Percentiles rank a stretch among this genome's conserved stretches.
Conservation (phyloP, 108 stramenopile genomes). For the Nannochloropsis salina region DNA sequence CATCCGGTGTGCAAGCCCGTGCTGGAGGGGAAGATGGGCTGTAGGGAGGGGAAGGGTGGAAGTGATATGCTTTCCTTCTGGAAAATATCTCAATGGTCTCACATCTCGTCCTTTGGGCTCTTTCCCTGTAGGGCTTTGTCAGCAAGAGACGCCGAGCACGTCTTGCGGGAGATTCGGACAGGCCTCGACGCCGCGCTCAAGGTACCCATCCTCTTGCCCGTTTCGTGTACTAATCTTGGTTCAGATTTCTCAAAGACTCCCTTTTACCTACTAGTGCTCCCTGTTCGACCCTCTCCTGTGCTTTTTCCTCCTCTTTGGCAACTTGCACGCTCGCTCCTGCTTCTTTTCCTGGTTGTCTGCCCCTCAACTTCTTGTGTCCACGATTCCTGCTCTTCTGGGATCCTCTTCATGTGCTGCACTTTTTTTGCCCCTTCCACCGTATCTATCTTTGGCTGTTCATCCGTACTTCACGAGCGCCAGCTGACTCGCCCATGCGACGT, state of each 20-base stretch:
- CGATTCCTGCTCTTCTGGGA: background rate
- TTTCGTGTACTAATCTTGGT: no score
- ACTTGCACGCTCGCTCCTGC: background rate
- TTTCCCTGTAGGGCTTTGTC: background rate
- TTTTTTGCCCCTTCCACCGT: no score
- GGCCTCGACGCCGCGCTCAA: background rate
- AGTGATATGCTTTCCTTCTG: background rate
- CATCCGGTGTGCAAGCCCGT: slow-evolving; percentile 28
- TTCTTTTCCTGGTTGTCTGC: background rate
- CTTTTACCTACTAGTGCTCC: background rate
- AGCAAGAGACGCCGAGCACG: background rate
- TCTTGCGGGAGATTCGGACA: background rate
- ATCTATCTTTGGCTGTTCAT: no score
- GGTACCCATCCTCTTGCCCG: background rate
- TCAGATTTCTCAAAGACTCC: no score
- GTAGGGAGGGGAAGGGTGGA: background rate
- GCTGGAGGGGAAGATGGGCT: background rate
- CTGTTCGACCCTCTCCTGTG: background rate
- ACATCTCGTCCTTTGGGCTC: background rate
- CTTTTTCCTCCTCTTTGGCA: background rate
- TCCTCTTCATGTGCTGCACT: background rate
- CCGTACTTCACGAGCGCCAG: no score
- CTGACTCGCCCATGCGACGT: no score
- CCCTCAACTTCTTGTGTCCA: background rate
- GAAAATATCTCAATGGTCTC: background rate